Conservation (phyloP, 306 rosid species). For the Malus fusca region DNA sequence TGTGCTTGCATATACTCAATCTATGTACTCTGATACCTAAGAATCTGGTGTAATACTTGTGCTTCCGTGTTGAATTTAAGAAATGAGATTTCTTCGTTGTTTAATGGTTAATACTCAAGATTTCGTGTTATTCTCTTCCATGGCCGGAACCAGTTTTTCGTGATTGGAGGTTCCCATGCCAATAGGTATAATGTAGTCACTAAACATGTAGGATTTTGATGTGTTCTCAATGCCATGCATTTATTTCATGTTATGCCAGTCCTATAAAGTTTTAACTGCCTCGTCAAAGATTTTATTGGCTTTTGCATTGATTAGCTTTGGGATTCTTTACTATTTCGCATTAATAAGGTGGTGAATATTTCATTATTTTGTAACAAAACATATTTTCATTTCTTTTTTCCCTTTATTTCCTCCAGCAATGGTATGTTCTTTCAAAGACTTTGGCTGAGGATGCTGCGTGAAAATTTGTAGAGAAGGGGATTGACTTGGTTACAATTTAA, state of each 20-base stretch:
- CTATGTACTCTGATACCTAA: not conserved
- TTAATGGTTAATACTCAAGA: not conserved
- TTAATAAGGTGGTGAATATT: not conserved
- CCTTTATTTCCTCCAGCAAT: conserved; percentile 30
- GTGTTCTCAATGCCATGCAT: not conserved
- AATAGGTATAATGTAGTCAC: not conserved
- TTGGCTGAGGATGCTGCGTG: conserved; percentile 89
- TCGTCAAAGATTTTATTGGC: not conserved
- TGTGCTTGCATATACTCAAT: not conserved
- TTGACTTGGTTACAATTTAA: conserved; percentile 36
- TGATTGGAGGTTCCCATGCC: not conserved
- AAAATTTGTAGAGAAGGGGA: conserved; percentile 63
- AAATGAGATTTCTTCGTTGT: not conserved
- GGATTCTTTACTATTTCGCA: not conserved
- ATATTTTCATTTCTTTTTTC: not conserved
- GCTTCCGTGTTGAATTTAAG: not conserved
- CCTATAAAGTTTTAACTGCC: not conserved
- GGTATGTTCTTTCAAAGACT: conserved; percentile 75
- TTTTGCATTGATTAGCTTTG: not conserved
- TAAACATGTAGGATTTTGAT: not conserved
- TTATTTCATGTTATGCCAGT: not conserved
- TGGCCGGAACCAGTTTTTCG: not conserved
- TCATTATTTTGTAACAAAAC: too few species aligned
- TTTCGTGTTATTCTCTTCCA: not conserved
- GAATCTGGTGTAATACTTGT: not conserved